Evolutionary conservation across 257 asterid species (phyloP), one percentile per base, ranked within the genome.

Genomic region (Sherardia arvensis): DNA sequence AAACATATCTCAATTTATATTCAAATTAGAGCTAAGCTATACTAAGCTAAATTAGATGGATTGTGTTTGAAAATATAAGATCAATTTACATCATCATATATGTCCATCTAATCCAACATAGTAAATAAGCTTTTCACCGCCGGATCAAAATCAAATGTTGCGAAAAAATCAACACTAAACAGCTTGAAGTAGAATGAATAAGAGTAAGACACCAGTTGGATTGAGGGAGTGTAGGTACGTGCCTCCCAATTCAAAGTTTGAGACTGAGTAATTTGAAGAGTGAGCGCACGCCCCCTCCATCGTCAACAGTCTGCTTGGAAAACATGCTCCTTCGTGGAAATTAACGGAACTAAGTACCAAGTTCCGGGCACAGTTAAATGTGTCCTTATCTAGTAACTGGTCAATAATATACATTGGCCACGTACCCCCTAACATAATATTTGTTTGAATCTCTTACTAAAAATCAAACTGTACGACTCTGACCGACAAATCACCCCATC

Each of bases 401-500:
- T 64, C 68, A 64, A 64, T 14, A 64, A n/a, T 20, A 26, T 21
- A 48, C 60, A 11, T 21, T 43, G 51, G 68, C 53, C 23, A 9
- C 53, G 59, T 48, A 21, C 20, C 4, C 12, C 33, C 28, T 25
- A 14, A 1, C 25, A 53, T 22, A n/a, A 8, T 20, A 20, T 48
- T 62, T 3, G 66, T 62, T 43, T 43, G 66, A 62, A 62, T 38
- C 38, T 40, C 45, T 48, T 49, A 29, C 32, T 49, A 36, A 48
- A n/a, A n/a, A 64, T 48, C 68, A 64, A 64, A 64, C 59, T 49
- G 63, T 49, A 15, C 20, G 29, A 63, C 45, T 64, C 59, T 49
- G 48, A 49, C 59, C 68, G 22, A 30, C 57, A 29, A 48, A 59
- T 59, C 47, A 17, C 14, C 48, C 32, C 47, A 17, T 7, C 48